Base-by-base conservation (phyloP, 305 asterid genomes). In the Fraxinus xanthoxyloides region DNA sequence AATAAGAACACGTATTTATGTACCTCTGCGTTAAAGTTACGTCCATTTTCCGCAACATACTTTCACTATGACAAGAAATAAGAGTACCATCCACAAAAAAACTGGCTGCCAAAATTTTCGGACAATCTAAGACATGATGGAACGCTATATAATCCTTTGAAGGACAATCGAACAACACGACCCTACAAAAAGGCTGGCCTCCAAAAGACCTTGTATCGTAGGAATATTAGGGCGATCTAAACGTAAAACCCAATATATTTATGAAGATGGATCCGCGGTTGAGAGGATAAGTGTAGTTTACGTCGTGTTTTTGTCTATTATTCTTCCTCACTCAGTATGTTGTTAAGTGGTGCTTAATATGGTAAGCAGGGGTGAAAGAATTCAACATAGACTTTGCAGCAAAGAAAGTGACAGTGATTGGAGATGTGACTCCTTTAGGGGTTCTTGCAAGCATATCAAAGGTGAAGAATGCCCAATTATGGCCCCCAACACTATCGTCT, bases 381-480 rank as follows among this genome's bases (percentile, higher is more conserved):
- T 95, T 95, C 89, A 82, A 89, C 92, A 91, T 94, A 87, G 99
- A 94, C 86, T 95, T 92, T 78, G 89, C 90, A 1, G 97, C 97
- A 0, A 95, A 94, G 86, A 95, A 92, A 87, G 94, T 95, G 85
- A 94, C 97, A 1, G 93, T 95, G 35, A 85, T 87, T 0, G 99
- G 99, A 30, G 91, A 91, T 4, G 85, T 95, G 51, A 92, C 97
- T 0, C 96, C 99, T 34, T 79, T 88, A 76, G 94, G 84, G 65
- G 99, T 94, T 54, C 93, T 95, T 2, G 90, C 94, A 8, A 95
- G 97, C 83, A 89, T 95, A 81, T 95, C 97, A 0, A 94, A 94
- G 89, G 99, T 95, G 80, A 94, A 94, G 85, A 92, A 85, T 81
- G 99, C 98, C 0, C 97, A 95, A 21, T 83, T 95, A 0, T 92